phyloP scores from a whole-genome alignment of 768 basidiomycete species.

The Termitomyces sp. region DNA sequence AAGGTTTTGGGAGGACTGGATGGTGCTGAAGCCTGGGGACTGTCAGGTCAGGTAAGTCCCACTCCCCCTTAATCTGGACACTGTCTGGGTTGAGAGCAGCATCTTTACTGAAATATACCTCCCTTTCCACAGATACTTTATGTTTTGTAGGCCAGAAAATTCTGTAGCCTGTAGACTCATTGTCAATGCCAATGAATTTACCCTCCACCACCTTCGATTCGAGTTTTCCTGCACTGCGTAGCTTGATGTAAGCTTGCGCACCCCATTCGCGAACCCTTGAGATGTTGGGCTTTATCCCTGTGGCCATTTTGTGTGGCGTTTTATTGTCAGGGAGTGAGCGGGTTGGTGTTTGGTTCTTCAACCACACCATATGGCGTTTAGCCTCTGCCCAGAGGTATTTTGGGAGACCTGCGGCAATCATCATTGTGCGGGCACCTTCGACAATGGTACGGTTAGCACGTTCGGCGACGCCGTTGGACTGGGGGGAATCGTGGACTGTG shows the following conservation, averaged over 20 bases:
- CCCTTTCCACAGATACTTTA: constrained; percentile 22
- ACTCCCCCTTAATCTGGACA: constrained; percentile 27
- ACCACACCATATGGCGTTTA: background rate
- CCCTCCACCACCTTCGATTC: constrained; percentile 1
- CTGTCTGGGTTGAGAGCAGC: constrained; percentile 14
- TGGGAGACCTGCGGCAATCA: constrained; percentile 1
- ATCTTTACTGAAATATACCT: constrained; percentile 19
- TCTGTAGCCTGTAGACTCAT: constrained; percentile 22
- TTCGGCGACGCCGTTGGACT: constrained; percentile 14
- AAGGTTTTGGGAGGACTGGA: background rate
- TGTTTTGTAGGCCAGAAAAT: constrained; percentile 26
- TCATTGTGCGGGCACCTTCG: background rate
- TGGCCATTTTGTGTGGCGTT: constrained; percentile 4
- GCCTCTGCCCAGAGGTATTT: constrained; percentile 12
- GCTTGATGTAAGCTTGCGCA: constrained; percentile 12
- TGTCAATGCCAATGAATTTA: constrained; percentile 13
- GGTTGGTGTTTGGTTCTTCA: constrained; percentile 1
- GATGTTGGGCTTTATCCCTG: constrained; percentile 5
- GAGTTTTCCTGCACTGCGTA: constrained; percentile 3
- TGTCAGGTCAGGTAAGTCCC: constrained; percentile 7
- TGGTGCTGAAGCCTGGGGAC: background rate
- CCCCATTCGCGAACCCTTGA: constrained; percentile 3
- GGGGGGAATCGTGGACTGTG: constrained; percentile 29
- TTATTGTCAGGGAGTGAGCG: constrained; percentile 16
- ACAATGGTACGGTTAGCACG: background rate